Base-by-base conservation (phyloP, 2,329 filamentous ascomycete genomes). In the Talaromyces verruculosus region DNA sequence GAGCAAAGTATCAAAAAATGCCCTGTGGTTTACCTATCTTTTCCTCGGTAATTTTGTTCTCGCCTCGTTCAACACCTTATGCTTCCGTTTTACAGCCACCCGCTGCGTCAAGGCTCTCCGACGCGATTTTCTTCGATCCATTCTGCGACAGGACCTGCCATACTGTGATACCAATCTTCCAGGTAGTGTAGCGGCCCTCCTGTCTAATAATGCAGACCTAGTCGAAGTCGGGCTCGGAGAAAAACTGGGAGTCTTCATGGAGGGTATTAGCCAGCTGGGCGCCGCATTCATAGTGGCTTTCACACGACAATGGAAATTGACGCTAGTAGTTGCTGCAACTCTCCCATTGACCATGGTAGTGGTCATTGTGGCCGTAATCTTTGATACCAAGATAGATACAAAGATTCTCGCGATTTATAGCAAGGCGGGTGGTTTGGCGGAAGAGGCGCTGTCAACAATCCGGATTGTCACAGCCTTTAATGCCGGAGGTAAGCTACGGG, bases 251-350 rank as follows among this genome's bases (percentile, higher is more conserved):
- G 28, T 33, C n/a, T 19, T 57, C 11, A 8, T 57, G 28, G 17
- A 57, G 10, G 28, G 28, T 13, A 19, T 57, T 6, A 19, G 22
- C 33, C 17, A 30, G 25, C 8, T 57, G 8, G 51, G 22, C 33
- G 28, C 51, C 33, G 51, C 51, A 37, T 57, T 33, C 15, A 37
- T 57, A 5, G 51, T 57, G 11, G 51, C 51, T 57, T 57, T 57
- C 33, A 57, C 22, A 15, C 19, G 19, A 49, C 45, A 49, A 28
- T 49, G 45, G 45, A 49, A 49, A 28, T 28, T 49, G 22, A 49
- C 45, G 22, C 22, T 49, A 25, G 22, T 49, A 25, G 19, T 49
- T 28, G 22, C 22, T 17, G 19, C 22, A 15, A 28, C 13, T 6
- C 19, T 49, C 4, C 45, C 45, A 4, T 25, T 28, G 19, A 25